Percentiles rank a stretch among this genome's conserved stretches.
Conservation (phyloP, 352 stramenopile species). For the Phytopythium litorale region DNA sequence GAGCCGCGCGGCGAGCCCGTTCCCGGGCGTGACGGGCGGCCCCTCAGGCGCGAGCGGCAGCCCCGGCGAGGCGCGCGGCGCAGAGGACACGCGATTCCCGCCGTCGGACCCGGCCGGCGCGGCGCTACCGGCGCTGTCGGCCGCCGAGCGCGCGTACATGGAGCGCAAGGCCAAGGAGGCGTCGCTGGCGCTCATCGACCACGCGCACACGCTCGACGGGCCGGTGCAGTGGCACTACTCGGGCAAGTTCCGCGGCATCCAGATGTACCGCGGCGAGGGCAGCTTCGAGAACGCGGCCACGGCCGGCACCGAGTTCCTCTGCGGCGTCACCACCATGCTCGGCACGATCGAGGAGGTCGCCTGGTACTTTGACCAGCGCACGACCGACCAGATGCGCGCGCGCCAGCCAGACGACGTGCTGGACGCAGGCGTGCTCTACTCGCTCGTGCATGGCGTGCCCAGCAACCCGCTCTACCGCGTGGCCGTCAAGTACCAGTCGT, state of each 20-base stretch:
- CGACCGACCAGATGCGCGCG: slow-evolving; percentile 48
- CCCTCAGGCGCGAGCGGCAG: neutral
- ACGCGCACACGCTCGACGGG: slow-evolving; percentile 67
- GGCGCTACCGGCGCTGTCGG: slow-evolving; percentile 23
- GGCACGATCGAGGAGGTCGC: slow-evolving; percentile 64
- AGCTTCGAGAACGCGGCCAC: slow-evolving; percentile 28
- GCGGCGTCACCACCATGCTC: slow-evolving; percentile 73
- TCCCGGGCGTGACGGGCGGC: slow-evolving; percentile 1
- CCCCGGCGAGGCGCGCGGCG: neutral
- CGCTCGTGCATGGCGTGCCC: slow-evolving; percentile 34
- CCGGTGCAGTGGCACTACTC: slow-evolving; percentile 77
- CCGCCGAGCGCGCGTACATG: slow-evolving; percentile 51
- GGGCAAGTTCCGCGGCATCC: slow-evolving; percentile 66
- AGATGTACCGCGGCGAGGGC: slow-evolving; percentile 79
- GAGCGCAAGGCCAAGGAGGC: slow-evolving; percentile 67
- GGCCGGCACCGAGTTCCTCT: slow-evolving; percentile 58
- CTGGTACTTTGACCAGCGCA: slow-evolving; percentile 62
- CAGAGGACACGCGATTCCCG: slow-evolving; percentile 8
- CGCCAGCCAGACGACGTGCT: slow-evolving; percentile 65
- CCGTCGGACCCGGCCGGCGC: neutral
- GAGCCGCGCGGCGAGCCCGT: slow-evolving; percentile 3
- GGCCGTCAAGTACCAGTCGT: slow-evolving; percentile 66
- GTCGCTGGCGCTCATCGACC: slow-evolving; percentile 59
- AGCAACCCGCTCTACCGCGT: slow-evolving; percentile 63
- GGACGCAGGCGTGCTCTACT: slow-evolving; percentile 65